Percentiles rank a stretch among this genome's conserved stretches.
Evolutionary conservation across 2,329 filamentous ascomycete species (phyloP).

Genomic region (Trichocomaceae sp.): DNA sequence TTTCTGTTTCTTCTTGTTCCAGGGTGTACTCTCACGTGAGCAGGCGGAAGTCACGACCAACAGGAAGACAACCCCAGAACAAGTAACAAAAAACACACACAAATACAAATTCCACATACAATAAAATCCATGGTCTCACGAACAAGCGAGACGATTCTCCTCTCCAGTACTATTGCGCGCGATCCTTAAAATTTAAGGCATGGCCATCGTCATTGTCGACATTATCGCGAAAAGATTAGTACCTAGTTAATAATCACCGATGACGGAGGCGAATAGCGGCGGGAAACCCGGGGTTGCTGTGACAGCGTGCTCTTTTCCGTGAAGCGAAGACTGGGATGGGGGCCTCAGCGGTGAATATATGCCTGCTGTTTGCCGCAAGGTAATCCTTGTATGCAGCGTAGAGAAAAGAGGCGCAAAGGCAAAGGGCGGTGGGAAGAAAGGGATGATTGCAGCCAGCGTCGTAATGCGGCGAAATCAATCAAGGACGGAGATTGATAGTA

Average conservation of each 20-base stretch:
- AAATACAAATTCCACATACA: constrained; percentile 28
- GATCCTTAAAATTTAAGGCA: background rate
- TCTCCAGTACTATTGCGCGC: background rate
- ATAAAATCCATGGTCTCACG: constrained; percentile 38
- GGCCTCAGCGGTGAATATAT: background rate
- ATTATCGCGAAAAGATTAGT: background rate
- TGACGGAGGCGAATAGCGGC: background rate
- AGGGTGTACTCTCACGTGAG: constrained; percentile 1
- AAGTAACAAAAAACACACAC: background rate
- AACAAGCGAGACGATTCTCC: background rate
- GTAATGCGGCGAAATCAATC: constrained; percentile 4
- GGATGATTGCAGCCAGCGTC: constrained; percentile 6
- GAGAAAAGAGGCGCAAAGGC: background rate
- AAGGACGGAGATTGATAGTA: background rate
- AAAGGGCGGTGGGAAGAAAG: constrained; percentile 3
- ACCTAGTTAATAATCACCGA: background rate
- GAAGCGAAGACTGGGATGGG: background rate
- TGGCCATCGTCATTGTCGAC: background rate
- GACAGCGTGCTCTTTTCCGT: constrained; percentile 2
- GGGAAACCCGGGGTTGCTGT: background rate
- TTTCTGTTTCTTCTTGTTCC: background rate
- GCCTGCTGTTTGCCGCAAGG: background rate
- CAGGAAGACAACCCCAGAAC: background rate
- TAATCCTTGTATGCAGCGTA: background rate
- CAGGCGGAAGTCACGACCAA: background rate